Base-by-base conservation (phyloP, 2,329 filamentous ascomycete genomes). In the Pseudogymnoascus sp. region DNA sequence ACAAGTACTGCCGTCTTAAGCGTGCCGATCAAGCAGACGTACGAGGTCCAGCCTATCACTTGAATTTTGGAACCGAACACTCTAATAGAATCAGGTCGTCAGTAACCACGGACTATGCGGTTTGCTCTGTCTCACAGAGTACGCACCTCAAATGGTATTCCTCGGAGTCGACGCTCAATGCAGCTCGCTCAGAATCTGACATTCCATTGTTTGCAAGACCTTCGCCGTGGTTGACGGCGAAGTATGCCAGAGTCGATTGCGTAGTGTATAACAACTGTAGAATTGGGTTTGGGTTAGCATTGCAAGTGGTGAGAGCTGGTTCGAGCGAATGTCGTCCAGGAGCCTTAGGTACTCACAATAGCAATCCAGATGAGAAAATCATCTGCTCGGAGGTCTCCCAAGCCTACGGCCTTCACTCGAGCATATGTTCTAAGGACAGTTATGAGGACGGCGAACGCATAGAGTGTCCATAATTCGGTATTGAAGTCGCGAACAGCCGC, bases 341-440 rank as follows among this genome's bases (percentile, higher is more conserved):
- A 61, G n/a, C 12, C 7, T 15, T 13, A 9, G 12, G 68, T 51
- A 66, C 79, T 68, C 70, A 85, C 81, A 64, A 77, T 76, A 4
- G 79, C 82, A 15, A 84, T n/a, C 48, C 80, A 71, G 72, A 85
- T 83, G 31, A 87, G 68, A 66, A 82, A 85, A 64, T 88, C 85
- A 69, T 87, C 84, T 1, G 78, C 74, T 65, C 79, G 76, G 62
- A 87, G 78, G n/a, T 77, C 75, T 62, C 71, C 73, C 38, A 79
- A 72, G 12, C 84, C 83, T 1, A 79, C 78, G 9, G 74, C 71
- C 33, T 70, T 74, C 66, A 80, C 74, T 55, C 84, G 76, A 8
- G 81, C 77, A 60, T 77, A 78, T 1, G 79, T 77, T 33, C 84
- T 77, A 9, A 86, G 67, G 6, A 69, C 68, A 10, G 84, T 84